phyloP scores from a whole-genome alignment of 495 filamentous ascomycete species.

The Penicillium ucsense region DNA sequence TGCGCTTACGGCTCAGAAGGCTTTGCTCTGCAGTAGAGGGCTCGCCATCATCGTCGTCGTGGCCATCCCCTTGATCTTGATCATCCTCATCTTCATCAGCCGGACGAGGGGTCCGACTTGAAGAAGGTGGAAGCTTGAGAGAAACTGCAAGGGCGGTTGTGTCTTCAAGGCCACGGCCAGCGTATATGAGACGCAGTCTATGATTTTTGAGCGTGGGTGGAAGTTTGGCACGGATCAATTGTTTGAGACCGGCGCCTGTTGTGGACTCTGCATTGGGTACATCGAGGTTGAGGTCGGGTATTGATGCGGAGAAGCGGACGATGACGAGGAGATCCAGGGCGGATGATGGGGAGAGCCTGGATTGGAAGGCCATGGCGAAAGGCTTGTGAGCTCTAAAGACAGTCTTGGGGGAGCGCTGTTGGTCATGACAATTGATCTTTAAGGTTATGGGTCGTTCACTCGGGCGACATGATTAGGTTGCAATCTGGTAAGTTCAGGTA shows the following conservation, averaged over 20 bases:
- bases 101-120: constrained; percentile 23
- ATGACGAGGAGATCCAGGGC: constrained; percentile 48
- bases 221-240: constrained; percentile 66
- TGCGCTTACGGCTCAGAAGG: constrained; percentile 10
- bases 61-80: too few species aligned
- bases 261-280: constrained; percentile 57
- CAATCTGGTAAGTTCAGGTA: too few species aligned
- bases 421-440: too few species aligned
- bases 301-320: constrained; percentile 77
- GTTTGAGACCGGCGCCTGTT: constrained; percentile 66
- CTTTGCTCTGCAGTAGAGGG: constrained; percentile 20
- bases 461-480: too few species aligned
- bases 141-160: constrained; percentile 51
- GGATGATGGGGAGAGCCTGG: constrained; percentile 9
- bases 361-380: constrained; percentile 7
- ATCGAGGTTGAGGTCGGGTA: constrained; percentile 74
- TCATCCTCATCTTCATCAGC: constrained; percentile 22
- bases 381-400: too few species aligned
- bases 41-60: constrained; percentile 23
- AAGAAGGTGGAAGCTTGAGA: constrained; percentile 50
- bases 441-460: too few species aligned
- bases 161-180: constrained; percentile 75
- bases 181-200: constrained; percentile 77
- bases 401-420: too few species aligned
- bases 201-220: constrained; percentile 48